Evolutionary conservation across 2,329 filamentous ascomycete genomes (phyloP).

Genomic region (Chaetoscypha palmicola): DNA sequence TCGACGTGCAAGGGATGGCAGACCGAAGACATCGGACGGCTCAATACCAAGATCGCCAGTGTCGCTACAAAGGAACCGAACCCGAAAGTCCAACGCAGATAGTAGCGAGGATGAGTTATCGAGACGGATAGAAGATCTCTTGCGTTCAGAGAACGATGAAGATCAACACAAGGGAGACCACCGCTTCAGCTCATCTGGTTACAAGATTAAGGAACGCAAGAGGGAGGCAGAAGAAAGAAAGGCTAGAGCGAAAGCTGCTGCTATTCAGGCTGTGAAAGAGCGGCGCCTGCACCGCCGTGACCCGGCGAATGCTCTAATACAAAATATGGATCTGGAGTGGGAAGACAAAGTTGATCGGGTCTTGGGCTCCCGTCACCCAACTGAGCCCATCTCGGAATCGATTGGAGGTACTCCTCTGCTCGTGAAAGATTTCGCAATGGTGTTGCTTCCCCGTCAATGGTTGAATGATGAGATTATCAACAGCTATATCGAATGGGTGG

Average conservation of each 20-base stretch:
- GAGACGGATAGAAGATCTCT: conserved; percentile 3
- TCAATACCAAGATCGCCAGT: background rate
- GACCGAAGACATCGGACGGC: background rate
- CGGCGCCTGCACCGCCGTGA: conserved; percentile 21
- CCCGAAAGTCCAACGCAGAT: too few species aligned
- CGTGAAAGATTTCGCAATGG: conserved; percentile 54
- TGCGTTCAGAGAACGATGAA: conserved; percentile 1
- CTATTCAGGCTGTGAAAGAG: conserved; percentile 19
- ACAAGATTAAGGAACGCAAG: conserved; percentile 8
- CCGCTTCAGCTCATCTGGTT: conserved; percentile 5
- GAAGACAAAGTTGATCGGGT: conserved; percentile 29
- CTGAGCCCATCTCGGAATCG: conserved; percentile 37
- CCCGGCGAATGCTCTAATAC: conserved; percentile 21
- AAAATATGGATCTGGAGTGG: conserved; percentile 35
- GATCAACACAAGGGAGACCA: conserved; percentile 1
- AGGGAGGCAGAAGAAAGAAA: conserved; percentile 9
- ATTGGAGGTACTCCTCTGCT: conserved; percentile 44
- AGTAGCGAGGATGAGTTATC: background rate
- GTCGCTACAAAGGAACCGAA: background rate
- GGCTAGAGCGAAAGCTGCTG: conserved; percentile 15
- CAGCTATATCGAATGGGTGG: conserved; percentile 54
- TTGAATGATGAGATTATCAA: conserved; percentile 74
- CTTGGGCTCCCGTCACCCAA: conserved; percentile 25
- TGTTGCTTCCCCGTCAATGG: conserved; percentile 54
- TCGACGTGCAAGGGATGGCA: too few species aligned